Conservation (phyloP, 495 filamentous ascomycete species). For the Neurospora sp. region DNA sequence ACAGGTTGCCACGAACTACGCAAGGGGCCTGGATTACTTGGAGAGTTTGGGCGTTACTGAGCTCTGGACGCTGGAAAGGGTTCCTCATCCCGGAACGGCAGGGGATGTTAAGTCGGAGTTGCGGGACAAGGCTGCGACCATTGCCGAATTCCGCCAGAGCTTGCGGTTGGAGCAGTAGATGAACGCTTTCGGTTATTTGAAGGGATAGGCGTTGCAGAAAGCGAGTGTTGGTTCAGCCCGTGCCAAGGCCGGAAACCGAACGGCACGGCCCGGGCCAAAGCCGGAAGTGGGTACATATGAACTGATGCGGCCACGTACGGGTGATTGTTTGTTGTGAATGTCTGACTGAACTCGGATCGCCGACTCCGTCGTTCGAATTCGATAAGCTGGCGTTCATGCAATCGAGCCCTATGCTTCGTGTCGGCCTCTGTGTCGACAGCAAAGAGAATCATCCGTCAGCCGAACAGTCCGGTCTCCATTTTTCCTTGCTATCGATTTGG, state of each 20-base stretch:
- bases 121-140: slow-evolving; percentile 21
- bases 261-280: neutral
- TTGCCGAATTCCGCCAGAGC: slow-evolving; percentile 23
- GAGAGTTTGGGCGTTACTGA: slow-evolving; percentile 35
- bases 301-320: neutral
- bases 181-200: neutral
- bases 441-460: neutral
- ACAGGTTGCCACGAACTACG: slow-evolving; percentile 58
- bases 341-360: neutral
- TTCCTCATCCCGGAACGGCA: slow-evolving; percentile 2
- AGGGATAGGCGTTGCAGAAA: neutral
- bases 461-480: neutral
- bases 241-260: neutral
- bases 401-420: neutral
- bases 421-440: neutral
- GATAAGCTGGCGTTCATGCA: neutral
- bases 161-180: slow-evolving; percentile 10
- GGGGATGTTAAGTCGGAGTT: slow-evolving; percentile 16
- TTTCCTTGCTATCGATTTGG: neutral
- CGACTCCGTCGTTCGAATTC: neutral
- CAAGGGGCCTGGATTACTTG: slow-evolving; percentile 45
- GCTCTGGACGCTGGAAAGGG: slow-evolving; percentile 38
- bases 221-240: neutral
- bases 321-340: neutral
- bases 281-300: neutral